Evolutionary conservation across 805 yeast species (phyloP).

Genomic region (Saccharomycopsis microspora): DNA sequence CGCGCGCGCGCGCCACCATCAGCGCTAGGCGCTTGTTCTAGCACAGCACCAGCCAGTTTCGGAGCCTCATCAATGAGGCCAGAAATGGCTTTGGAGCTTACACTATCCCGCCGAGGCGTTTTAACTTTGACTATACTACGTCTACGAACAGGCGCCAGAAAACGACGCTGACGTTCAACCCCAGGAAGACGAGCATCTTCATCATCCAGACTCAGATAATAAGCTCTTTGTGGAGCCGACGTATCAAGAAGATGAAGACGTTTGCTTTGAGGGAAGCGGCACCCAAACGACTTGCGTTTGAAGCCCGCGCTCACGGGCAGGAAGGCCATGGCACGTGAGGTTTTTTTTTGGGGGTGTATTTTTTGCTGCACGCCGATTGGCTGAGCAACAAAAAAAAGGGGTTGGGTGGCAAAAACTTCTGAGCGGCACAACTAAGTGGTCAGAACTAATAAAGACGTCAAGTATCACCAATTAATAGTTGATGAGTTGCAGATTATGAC

Average conservation of each 20-base stretch:
- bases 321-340: neutral
- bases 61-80: no score
- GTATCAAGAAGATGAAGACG: neutral
- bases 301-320: neutral
- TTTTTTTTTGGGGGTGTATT: neutral
- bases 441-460: slow-evolving; percentile 15
- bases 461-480: no score
- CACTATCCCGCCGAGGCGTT: no score
- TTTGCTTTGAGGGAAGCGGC: slow-evolving; percentile 5
- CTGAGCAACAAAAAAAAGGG: neutral
- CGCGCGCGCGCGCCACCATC: slow-evolving; percentile 65
- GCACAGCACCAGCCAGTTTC: no score
- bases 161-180: slow-evolving; percentile 10
- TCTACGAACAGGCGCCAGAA: slow-evolving; percentile 2
- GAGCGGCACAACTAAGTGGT: slow-evolving; percentile 31
- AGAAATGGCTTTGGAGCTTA: no score
- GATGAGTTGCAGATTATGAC: no score
- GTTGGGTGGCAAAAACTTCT: slow-evolving; percentile 12
- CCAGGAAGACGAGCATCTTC: slow-evolving; percentile 3
- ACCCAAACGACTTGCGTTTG: slow-evolving; percentile 11
- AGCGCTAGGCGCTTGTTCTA: neutral
- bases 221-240: slow-evolving; percentile 6
- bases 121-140: no score
- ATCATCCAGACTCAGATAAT: slow-evolving; percentile 12
- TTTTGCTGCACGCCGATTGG: neutral